A percentile compares a stretch with the other conserved stretches of the same genome.
Evolutionary conservation across 1,284 basidiomycete genomes (phyloP).

Genomic region (Rhodotorula sp.): DNA sequence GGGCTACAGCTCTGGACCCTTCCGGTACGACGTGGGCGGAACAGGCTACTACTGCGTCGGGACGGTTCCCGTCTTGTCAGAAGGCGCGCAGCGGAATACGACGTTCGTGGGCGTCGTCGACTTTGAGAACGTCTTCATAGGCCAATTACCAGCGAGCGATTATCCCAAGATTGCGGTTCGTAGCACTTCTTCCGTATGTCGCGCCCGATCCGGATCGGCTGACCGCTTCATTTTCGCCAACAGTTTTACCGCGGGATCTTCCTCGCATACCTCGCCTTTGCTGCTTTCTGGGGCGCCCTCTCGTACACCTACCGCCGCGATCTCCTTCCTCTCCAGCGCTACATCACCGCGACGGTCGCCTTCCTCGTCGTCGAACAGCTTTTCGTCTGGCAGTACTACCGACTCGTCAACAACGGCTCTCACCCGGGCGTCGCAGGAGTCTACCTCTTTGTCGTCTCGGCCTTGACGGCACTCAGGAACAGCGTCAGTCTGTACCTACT

Average conservation of each 20-base stretch:
- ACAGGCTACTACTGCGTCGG: constrained; percentile 96
- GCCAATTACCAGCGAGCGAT: constrained; percentile 85
- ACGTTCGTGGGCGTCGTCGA: constrained; percentile 73
- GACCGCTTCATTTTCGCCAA: neutral
- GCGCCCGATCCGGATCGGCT: neutral
- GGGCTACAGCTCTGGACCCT: constrained; percentile 39
- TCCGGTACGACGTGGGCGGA: constrained; percentile 69
- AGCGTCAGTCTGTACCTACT: constrained; percentile 93
- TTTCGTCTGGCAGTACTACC: constrained; percentile 82
- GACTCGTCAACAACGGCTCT: constrained; percentile 85
- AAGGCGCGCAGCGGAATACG: constrained; percentile 21
- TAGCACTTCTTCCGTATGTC: neutral
- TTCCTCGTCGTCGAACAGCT: constrained; percentile 93
- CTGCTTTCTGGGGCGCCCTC: constrained; percentile 73
- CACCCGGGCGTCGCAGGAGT: constrained; percentile 59
- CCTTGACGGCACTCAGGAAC: constrained; percentile 89
- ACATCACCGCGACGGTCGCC: constrained; percentile 84
- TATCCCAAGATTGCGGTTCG: constrained; percentile 92
- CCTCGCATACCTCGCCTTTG: constrained; percentile 69
- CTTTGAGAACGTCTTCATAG: constrained; percentile 85
- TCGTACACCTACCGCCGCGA: constrained; percentile 76
- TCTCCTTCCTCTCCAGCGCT: constrained; percentile 84
- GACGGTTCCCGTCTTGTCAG: constrained; percentile 50
- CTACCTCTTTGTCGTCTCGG: constrained; percentile 83
- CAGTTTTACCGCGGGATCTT: constrained; percentile 88